Conservation (phyloP, 169 alveolate genomes). For the Theileria orientalis region DNA sequence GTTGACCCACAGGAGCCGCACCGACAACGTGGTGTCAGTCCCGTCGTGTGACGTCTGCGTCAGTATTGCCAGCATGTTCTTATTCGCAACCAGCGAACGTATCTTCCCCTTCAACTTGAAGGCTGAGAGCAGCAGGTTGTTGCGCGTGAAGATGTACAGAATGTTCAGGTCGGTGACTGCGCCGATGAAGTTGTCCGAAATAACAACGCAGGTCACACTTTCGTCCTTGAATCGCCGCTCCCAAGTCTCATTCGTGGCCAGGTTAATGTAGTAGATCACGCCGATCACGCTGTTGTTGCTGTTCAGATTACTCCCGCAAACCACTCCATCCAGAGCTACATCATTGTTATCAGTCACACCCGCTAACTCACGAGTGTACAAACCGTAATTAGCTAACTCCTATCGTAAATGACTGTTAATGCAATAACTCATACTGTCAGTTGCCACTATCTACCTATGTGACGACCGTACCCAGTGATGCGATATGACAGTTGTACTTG, state of each 20-base stretch:
- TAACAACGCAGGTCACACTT: conserved; percentile 29
- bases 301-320: conserved; percentile 40
- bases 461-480: conserved; percentile 29
- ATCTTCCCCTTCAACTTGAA: conserved; percentile 41
- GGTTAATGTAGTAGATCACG: conserved; percentile 31
- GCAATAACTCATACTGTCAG: too few species aligned
- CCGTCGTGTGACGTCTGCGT: conserved; percentile 14
- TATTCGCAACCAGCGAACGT: conserved; percentile 43
- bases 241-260: conserved; percentile 49
- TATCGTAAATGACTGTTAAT: too few species aligned
- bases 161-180: conserved; percentile 9
- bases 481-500: conserved; percentile 59
- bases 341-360: not conserved
- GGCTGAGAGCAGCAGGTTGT: conserved; percentile 31
- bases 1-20: conserved; percentile 52
- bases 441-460: too few species aligned
- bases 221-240: conserved; percentile 53
- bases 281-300: conserved; percentile 6
- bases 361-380: too few species aligned
- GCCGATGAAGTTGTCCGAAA: conserved; percentile 45
- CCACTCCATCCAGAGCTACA: conserved; percentile 14
- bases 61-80: conserved; percentile 46
- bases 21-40: conserved; percentile 9
- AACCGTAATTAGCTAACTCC: too few species aligned
- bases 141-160: conserved; percentile 38